A percentile compares a stretch with the other conserved stretches of the same genome.
phyloP scores from a whole-genome alignment of 805 yeast species.

The Kockiozyma suomiensis region DNA sequence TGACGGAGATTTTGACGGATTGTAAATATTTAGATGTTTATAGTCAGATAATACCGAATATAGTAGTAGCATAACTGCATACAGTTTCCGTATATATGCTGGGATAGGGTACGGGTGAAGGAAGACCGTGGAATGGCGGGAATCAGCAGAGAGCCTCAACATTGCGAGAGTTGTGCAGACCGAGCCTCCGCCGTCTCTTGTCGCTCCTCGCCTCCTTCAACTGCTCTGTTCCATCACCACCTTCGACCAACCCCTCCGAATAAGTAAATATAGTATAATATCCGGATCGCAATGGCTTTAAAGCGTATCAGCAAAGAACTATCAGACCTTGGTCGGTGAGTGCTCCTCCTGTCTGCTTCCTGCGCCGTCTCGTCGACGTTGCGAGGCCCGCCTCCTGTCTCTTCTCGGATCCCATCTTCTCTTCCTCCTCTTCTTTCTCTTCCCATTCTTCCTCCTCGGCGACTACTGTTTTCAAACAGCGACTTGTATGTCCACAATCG shows the following conservation, averaged over 20 bases:
- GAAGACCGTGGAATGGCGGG: constrained; percentile 18
- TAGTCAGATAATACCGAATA: neutral
- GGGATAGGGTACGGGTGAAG: constrained; percentile 3
- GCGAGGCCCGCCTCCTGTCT: neutral
- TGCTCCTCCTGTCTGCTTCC: constrained; percentile 39
- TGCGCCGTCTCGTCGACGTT: neutral
- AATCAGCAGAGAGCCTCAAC: neutral
- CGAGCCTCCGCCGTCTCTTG: neutral
- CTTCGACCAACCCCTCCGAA: too few species aligned
- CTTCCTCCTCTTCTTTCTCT: neutral
- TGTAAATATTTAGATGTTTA: constrained; percentile 4
- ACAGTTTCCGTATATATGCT: neutral
- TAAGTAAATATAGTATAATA: neutral
- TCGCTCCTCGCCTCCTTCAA: neutral
- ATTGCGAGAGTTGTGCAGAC: constrained; percentile 11
- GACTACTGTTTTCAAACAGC: too few species aligned
- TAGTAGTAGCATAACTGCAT: neutral
- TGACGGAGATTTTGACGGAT: constrained; percentile 39
- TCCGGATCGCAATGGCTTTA: constrained; percentile 60
- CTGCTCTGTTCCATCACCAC: neutral
- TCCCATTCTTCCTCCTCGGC: too few species aligned
- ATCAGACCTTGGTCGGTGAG: constrained; percentile 90
- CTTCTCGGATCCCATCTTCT: too few species aligned
- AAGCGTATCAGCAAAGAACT: constrained; percentile 97
- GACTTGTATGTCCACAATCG: too few species aligned